phyloP scores from a whole-genome alignment of 1,284 basidiomycete species.

The Sporisorium sorghi region DNA sequence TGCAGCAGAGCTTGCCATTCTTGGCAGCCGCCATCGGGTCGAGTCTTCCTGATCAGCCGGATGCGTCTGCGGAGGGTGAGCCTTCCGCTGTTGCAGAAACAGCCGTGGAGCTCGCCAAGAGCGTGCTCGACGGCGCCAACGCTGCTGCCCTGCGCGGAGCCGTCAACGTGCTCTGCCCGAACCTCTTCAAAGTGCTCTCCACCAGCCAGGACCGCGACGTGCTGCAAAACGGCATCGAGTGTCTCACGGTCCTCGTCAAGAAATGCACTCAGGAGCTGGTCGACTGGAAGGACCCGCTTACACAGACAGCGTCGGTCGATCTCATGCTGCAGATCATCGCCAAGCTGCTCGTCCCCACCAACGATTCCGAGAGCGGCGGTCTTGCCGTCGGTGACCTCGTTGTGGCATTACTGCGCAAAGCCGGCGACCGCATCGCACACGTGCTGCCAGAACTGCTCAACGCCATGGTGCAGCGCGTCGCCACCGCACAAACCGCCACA shows the following conservation, averaged over 20 bases:
- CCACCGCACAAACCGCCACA: conserved; percentile 83
- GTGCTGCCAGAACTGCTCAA: conserved; percentile 86
- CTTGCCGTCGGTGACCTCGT: conserved; percentile 93
- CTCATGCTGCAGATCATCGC: conserved; percentile 59
- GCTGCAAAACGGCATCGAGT: conserved; percentile 80
- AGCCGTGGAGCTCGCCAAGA: conserved; percentile 77
- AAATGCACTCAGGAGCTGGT: conserved; percentile 86
- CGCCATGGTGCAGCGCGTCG: conserved; percentile 84
- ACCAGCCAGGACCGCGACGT: conserved; percentile 55
- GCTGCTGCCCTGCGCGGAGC: conserved; percentile 83
- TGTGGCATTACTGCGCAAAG: conserved; percentile 86
- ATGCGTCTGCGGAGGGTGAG: conserved; percentile 19
- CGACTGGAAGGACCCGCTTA: conserved; percentile 70
- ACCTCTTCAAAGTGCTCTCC: conserved; percentile 41
- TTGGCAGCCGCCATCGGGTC: conserved; percentile 77
- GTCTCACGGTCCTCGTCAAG: conserved; percentile 84
- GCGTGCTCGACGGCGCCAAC: conserved; percentile 77
- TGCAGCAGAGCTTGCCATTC: conserved; percentile 79
- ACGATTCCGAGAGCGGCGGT: conserved; percentile 76
- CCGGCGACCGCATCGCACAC: conserved; percentile 79
- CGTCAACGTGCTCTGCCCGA: conserved; percentile 53
- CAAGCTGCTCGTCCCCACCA: conserved; percentile 51
- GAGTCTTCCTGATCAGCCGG: conserved; percentile 34
- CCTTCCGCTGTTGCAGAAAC: conserved; percentile 45
- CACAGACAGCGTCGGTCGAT: conserved; percentile 30